Base-by-base conservation (phyloP, 352 stramenopile species). In the Pythium rhizo-oryzae region DNA sequence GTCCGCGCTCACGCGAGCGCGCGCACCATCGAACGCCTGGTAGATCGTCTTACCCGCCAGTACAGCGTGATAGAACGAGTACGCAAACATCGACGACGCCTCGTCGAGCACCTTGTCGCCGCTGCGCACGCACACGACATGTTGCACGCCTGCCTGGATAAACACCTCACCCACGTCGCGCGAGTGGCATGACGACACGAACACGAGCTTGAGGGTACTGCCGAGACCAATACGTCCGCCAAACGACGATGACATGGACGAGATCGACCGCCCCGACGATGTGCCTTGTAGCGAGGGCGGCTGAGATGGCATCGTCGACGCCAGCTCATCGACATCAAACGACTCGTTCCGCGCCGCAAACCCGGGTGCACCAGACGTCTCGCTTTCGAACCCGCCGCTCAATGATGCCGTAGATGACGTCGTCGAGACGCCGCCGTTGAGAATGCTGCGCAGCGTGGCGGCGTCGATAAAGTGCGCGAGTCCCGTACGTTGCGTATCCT, bases 131-230 rank as follows among this genome's bases (percentile, higher is more conserved):
- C 86, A 94, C 24, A 94, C 86, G 44, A 94, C 86, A 63, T 94
- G 84, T 8, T 81, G 73, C 8, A 92, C 86, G 5, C 86, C 86
- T 6, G 86, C 86, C 58, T 89, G 79, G 28, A 94, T 85, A 54
- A 94, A 94, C 8, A 94, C 84, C 62, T 87, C 81, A 35, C 86
- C 86, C n/a, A 94, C 83, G 54, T 90, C 84, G 25, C 68, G 77
- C 16, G 86, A 94, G 56, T 94, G 81, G 63, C 86, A 94, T 1
- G 84, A 92, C 28, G 86, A 94, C 41, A 94, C 86, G 64, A 94
- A 91, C 7, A 94, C 84, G 23, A 94, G 71, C 67, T 92, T 94
- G 39, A 94, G 73, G 7, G 80, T 88, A 13, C 77, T 72, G 24
- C 70, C 71, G 1, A 70, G 16, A 12, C 71, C 66, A 18, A 79